These are phyloP conservation scores for Cyclotella atomus DNA, from an alignment of 108 stramenopile species.

Conservation along the genomic window DNA sequence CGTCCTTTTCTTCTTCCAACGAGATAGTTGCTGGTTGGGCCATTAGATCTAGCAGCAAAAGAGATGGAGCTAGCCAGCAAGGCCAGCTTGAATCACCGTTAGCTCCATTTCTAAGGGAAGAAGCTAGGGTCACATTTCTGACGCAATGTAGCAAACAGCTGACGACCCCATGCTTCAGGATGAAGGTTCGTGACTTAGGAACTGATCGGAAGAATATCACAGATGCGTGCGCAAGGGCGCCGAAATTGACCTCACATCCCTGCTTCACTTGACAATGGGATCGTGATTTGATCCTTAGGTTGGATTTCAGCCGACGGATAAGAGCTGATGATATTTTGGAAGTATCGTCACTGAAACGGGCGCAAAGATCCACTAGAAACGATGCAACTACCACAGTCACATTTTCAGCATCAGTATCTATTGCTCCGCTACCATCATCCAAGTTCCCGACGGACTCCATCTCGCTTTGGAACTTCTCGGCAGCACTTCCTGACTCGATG, in stretches of 20 bases:
- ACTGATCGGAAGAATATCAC: conserved; percentile 73
- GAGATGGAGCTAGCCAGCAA: conserved; percentile 66
- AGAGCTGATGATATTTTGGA: conserved; percentile 48
- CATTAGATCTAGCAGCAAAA: conserved; percentile 67
- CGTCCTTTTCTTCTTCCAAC: conserved; percentile 41
- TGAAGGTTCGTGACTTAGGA: conserved; percentile 58
- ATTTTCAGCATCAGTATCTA: conserved; percentile 63
- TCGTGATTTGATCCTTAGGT: conserved; percentile 31
- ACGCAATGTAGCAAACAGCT: conserved; percentile 55
- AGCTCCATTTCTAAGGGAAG: conserved; percentile 21
- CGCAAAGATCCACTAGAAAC: conserved; percentile 72
- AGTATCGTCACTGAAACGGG: conserved; percentile 53
- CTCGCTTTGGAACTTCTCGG: not conserved
- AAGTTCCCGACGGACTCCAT: conserved; percentile 12
- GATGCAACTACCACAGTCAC: conserved; percentile 71
- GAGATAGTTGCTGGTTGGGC: conserved; percentile 72
- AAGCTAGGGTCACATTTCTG: conserved; percentile 36
- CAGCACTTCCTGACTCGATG: conserved; percentile 25
- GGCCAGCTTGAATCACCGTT: conserved; percentile 60
- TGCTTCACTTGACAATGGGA: conserved; percentile 45
- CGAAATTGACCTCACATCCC: conserved; percentile 44
- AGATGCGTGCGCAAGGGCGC: conserved; percentile 63
- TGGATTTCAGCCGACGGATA: conserved; percentile 50
- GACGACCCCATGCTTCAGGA: conserved; percentile 67
- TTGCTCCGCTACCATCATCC: conserved; percentile 17